phyloP scores from a whole-genome alignment of 805 yeast genomes.

The Wickerhamomyces bovis region DNA sequence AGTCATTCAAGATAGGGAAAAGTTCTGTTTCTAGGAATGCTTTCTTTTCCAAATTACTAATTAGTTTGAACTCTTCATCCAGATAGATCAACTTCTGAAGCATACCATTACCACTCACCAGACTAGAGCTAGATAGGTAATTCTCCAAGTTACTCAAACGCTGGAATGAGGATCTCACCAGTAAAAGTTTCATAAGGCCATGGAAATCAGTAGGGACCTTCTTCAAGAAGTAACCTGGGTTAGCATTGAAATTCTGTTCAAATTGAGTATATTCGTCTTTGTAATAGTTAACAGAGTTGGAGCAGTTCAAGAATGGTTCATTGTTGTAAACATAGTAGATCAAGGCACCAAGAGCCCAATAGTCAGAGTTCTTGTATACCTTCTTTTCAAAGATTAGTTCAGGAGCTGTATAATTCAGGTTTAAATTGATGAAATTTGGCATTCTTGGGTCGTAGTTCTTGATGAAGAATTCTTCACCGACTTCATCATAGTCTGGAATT shows the following conservation, averaged over 20 bases:
- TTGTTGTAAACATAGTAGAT: conserved; percentile 62
- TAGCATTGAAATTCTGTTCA: conserved; percentile 37
- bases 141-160: conserved; percentile 52
- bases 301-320: conserved; percentile 43
- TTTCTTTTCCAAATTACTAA: conserved; percentile 2
- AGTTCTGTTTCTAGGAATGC: conserved; percentile 4
- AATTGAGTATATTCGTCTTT: conserved; percentile 48
- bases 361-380: conserved; percentile 65
- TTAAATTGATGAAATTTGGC: conserved; percentile 64
- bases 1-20: conserved; percentile 4
- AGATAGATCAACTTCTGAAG: conserved; percentile 6
- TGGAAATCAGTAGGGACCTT: conserved; percentile 53
- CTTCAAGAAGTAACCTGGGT: conserved; percentile 37
- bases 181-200: conserved; percentile 43
- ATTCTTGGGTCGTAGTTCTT: conserved; percentile 72
- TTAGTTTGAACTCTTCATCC: conserved; percentile 9
- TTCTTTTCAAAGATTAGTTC: conserved; percentile 65
- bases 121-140: conserved; percentile 42
- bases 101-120: conserved; percentile 2
- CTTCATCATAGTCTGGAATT: conserved; percentile 25
- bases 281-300: conserved; percentile 53
- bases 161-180: conserved; percentile 51
- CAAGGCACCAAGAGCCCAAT: conserved; percentile 78
- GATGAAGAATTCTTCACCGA: conserved; percentile 50
- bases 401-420: conserved; percentile 77